Evolutionary conservation across 306 rosid species (phyloP).

Genomic region (Prosopis cineraria): DNA sequence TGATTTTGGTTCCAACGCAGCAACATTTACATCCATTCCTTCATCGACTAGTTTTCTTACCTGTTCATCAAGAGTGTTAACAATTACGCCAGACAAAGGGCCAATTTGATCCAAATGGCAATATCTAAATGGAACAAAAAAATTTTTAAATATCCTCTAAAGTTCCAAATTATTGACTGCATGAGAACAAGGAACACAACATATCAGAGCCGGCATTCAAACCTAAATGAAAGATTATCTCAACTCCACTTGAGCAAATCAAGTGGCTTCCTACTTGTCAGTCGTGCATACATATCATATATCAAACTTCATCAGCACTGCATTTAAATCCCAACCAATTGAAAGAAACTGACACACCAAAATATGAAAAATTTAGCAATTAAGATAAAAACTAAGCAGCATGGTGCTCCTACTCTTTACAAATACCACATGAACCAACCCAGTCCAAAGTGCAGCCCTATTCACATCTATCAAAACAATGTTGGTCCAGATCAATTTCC

Average conservation of each 20-base stretch:
- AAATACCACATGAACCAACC: no score
- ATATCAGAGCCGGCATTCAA: background rate
- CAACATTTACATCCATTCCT: constrained; percentile 84
- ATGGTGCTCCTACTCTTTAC: no score
- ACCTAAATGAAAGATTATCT: background rate
- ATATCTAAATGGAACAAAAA: background rate
- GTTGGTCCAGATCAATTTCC: background rate
- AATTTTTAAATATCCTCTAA: background rate
- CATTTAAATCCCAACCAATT: background rate
- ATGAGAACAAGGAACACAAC: background rate
- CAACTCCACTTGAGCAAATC: background rate
- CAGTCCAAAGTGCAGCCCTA: background rate
- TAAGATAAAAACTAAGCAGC: no score
- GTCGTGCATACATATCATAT: constrained; percentile 1
- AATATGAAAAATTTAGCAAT: background rate
- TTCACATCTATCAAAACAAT: no score
- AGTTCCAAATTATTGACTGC: constrained; percentile 1
- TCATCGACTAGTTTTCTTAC: constrained; percentile 72
- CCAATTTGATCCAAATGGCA: constrained; percentile 11
- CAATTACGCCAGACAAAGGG: constrained; percentile 5
- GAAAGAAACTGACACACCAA: background rate
- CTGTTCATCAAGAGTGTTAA: constrained; percentile 46
- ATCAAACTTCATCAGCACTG: background rate
- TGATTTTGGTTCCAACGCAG: constrained; percentile 74
- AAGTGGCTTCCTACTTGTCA: background rate